phyloP scores from a whole-genome alignment of 352 stramenopile species.

The Phytopythium aichiense region DNA sequence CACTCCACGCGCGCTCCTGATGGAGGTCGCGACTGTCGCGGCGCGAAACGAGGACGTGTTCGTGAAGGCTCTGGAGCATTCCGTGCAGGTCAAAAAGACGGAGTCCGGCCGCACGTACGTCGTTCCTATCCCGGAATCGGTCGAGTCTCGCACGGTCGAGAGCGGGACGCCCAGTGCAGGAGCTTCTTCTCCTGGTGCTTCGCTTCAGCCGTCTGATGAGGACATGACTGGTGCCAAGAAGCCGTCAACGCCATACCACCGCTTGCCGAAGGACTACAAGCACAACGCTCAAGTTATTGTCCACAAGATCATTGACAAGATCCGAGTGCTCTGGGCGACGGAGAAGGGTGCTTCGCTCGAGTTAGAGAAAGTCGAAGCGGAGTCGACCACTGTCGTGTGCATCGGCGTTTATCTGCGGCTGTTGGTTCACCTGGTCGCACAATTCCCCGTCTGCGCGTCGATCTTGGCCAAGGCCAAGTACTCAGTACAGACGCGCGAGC shows the following conservation, averaged over 20 bases:
- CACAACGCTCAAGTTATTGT: slow-evolving; percentile 56
- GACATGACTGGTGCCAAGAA: slow-evolving; percentile 26
- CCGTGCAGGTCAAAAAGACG: slow-evolving; percentile 72
- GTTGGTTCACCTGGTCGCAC: slow-evolving; percentile 66
- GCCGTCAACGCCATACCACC: slow-evolving; percentile 16
- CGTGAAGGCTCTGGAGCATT: slow-evolving; percentile 59
- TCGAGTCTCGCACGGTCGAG: slow-evolving; percentile 7
- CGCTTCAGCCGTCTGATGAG: slow-evolving; percentile 12
- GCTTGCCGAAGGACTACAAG: slow-evolving; percentile 65
- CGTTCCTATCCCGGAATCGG: slow-evolving; percentile 33
- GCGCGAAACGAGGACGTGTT: slow-evolving; percentile 77
- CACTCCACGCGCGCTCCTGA: slow-evolving; percentile 73
- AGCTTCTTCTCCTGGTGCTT: neutral
- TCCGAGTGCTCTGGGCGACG: slow-evolving; percentile 43
- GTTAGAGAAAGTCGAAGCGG: neutral
- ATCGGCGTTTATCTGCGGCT: slow-evolving; percentile 68
- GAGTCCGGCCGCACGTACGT: slow-evolving; percentile 81
- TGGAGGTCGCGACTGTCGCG: slow-evolving; percentile 68
- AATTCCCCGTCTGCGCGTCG: slow-evolving; percentile 63
- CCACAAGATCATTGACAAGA: slow-evolving; percentile 59
- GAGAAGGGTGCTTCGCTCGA: slow-evolving; percentile 26
- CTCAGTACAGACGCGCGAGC: slow-evolving; percentile 22
- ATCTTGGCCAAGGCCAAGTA: slow-evolving; percentile 59
- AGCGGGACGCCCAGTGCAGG: slow-evolving; percentile 1
- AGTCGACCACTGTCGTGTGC: slow-evolving; percentile 21